Conservation (phyloP, 345 rosid species). For the Anastatica hierochuntica region DNA sequence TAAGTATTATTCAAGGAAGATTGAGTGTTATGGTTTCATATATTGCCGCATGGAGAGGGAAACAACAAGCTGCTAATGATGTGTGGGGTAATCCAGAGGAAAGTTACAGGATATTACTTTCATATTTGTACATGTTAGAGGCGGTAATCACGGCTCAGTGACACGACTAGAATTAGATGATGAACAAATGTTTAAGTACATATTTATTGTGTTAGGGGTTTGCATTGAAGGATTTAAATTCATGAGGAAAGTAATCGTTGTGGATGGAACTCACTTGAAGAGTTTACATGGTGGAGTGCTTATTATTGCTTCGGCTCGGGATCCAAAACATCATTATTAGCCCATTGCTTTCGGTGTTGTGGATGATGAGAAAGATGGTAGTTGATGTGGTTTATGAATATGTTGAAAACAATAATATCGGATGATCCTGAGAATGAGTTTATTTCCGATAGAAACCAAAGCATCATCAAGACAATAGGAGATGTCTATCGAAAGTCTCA, state of each 20-base stretch:
- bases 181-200: neutral
- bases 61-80: no score
- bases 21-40: neutral
- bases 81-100: no score
- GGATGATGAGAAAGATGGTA: neutral
- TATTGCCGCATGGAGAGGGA: no score
- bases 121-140: no score
- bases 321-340: neutral
- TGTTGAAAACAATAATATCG: no score
- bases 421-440: neutral
- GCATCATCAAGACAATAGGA: neutral
- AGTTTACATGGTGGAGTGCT: no score
- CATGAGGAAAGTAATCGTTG: neutral
- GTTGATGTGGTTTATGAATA: no score
- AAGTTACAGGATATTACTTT: no score
- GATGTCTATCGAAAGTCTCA: neutral
- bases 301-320: no score
- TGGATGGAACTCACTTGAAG: neutral
- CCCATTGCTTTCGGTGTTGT: neutral
- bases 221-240: neutral
- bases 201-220: neutral
- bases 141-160: neutral
- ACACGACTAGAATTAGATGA: neutral
- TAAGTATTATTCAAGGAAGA: neutral
- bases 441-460: no score